Evolutionary conservation across 257 asterid genomes (phyloP).

Genomic region (Agastache rugosa): DNA sequence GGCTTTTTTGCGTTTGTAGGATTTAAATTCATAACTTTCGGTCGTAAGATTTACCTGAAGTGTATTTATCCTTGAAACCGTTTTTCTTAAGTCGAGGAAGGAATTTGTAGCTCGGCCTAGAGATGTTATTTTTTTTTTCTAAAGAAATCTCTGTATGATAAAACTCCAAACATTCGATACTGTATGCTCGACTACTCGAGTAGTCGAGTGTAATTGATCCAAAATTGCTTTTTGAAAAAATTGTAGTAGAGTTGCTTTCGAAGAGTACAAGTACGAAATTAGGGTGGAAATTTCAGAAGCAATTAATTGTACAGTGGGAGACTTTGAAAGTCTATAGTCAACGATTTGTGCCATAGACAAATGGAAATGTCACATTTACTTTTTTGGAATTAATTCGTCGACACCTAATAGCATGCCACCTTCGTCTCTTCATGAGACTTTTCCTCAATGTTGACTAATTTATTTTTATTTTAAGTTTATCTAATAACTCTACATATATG

Average conservation of each 20-base stretch:
- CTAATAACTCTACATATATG: neutral
- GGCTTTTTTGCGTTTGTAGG: no score
- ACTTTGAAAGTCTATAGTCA: constrained; percentile 30
- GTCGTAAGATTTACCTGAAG: no score
- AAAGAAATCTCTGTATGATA: neutral
- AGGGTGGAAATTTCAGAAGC: constrained; percentile 29
- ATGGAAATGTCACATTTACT: neutral
- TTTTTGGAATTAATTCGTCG: neutral
- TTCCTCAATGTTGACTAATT: constrained; percentile 7
- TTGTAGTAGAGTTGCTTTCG: constrained; percentile 20
- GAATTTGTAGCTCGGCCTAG: no score
- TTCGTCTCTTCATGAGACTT: neutral
- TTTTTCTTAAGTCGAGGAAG: no score
- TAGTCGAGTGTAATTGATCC: neutral
- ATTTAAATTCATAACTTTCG: no score
- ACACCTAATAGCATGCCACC: neutral
- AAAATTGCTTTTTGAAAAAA: neutral
- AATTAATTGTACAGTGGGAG: neutral
- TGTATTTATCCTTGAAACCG: no score
- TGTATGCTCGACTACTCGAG: no score
- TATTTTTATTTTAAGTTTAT: neutral
- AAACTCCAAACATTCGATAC: neutral
- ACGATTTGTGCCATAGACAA: constrained; percentile 17
- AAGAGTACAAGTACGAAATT: constrained; percentile 13
- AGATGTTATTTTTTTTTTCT: no score